phyloP scores from a whole-genome alignment of 176 grass and related monocot species.

The Otatea glauca region DNA sequence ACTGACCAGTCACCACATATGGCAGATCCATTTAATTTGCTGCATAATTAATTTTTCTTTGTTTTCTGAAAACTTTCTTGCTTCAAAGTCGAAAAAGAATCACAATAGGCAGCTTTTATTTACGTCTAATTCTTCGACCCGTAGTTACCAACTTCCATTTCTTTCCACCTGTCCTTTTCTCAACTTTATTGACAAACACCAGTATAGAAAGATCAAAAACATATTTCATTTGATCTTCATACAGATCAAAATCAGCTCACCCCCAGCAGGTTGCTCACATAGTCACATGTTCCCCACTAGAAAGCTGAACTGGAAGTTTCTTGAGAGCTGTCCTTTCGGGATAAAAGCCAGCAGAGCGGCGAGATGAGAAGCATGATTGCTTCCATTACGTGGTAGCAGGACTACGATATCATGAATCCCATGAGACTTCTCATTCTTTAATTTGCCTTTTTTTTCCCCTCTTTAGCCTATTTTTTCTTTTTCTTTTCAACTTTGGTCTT shows the following conservation, averaged over 20 bases:
- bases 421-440: conserved; percentile 16
- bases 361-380: conserved; percentile 48
- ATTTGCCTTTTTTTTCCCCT: background rate
- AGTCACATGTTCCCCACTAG: conserved; percentile 52
- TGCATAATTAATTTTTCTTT: background rate
- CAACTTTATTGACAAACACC: conserved; percentile 1
- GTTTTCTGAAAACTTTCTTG: background rate
- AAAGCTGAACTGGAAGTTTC: conserved; percentile 51
- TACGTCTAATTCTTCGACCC: no score
- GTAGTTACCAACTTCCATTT: background rate
- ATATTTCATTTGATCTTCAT: conserved; percentile 22
- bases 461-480: background rate
- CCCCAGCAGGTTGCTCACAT: conserved; percentile 18
- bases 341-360: background rate
- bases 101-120: background rate
- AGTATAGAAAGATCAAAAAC: conserved; percentile 2
- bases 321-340: conserved; percentile 14
- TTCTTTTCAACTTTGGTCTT: no score
- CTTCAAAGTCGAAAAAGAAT: background rate
- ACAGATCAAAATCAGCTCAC: background rate
- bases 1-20: background rate
- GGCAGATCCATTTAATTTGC: background rate
- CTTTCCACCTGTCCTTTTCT: background rate
- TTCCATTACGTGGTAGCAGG: conserved; percentile 38
- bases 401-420: conserved; percentile 37